Base-by-base conservation (phyloP, 2,329 filamentous ascomycete species). In the Colletotrichum incanum region DNA sequence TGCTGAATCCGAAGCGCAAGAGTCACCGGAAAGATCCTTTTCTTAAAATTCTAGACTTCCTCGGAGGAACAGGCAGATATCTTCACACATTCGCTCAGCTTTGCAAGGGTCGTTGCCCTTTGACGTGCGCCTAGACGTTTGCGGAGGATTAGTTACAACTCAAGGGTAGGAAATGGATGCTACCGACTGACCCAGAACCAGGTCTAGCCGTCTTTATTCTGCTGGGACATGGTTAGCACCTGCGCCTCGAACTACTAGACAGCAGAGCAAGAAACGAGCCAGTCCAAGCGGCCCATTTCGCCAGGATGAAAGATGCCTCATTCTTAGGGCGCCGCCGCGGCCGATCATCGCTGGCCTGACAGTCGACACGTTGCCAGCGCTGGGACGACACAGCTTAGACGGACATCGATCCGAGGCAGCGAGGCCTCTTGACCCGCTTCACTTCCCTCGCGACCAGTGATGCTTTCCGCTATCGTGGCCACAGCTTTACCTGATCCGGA, bases 401-500 rank as follows among this genome's bases (percentile, higher is more conserved):
- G 39, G 41, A n/a, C 39, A 18, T 28, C 20, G 7, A 45, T 9
- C 14, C 37, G 34, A 23, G 37, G 49, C 26, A n/a, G 6, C n/a
- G 34, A 23, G 45, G 34, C 26, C 23, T 14, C n/a, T 37, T 39
- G 50, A 12, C 45, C 26, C n/a, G 34, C 41, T 45, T 34, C 56
- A 31, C 45, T 41, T 31, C 37, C 18, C 28, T 20, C 20, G 23
- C 7, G 26, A 39, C 45, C 34, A 41, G 45, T 34, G 37, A 23
- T 59, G n/a, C 59, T 39, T 54, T 58, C 58, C 65, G 52, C 5
- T 31, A 7, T 69, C 31, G 16, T 39, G 58, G 54, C 59, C 45
- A 31, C 41, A 28, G 26, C 20, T 31, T 37, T 45, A 31, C 65
- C 66, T 39, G 39, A 72, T 72, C 70, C 65, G 70, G 70, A 23